Base-by-base conservation (phyloP, 768 basidiomycete species). In the Boletus edulis region DNA sequence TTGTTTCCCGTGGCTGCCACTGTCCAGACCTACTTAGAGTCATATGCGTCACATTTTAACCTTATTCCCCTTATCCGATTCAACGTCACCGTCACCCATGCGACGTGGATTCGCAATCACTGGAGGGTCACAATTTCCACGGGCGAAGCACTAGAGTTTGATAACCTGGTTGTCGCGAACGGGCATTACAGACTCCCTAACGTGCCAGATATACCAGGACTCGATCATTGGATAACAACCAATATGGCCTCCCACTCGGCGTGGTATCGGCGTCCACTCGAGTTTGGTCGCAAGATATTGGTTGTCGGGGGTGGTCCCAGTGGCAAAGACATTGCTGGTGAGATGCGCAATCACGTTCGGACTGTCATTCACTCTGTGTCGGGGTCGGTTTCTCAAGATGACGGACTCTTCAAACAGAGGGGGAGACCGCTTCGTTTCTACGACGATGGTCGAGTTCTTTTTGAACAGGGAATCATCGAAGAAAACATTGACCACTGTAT, bases 161-260 rank as follows among this genome's bases (percentile, higher is more conserved):
- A 93, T 61, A 73, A 81, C n/a, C 65, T 93, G 37, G 67, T 93
- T 29, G 77, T 91, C 29, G 86, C 86, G 41, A 92, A 89, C 54
- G 91, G 91, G 0, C 90, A 91, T 65, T 84, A 88, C 65, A 76
- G 76, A 40, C 61, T 78, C 10, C 91, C 91, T 2, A 79, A 81
- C 18, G 79, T 82, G 54, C 89, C 89, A 3, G 55, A 71, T 41
- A 76, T 77, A 10, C 81, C 84, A 4, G 90, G 91, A 1, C 62
- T 92, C 6, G 67, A 72, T 13, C 55, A 69, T 12, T 92, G 91
- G 90, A 61, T 85, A 2, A 67, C 67, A 1, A 60, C 70, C 5
- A 73, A 78, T 22, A 79, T 72, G 51, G 86, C 84, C 0, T 75
- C 70, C 3, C 91, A 94, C 67, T 81, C 91, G 0, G 80, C 81